These are phyloP conservation scores for Hemisphaericaspora nanyangensis DNA, from an alignment of 805 yeast species.

Conservation along the genomic window DNA sequence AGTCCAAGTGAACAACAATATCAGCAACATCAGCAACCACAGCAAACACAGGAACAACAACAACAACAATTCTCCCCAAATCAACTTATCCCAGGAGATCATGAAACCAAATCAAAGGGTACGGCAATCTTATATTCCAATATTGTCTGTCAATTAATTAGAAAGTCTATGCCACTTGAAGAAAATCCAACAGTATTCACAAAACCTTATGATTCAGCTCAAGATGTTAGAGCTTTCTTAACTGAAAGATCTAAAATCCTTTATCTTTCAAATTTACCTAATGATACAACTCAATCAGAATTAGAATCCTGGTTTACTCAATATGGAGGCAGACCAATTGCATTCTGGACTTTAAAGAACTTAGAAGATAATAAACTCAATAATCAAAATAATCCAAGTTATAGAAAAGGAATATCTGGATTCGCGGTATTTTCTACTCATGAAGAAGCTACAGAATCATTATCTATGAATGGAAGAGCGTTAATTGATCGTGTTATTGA, in stretches of 20 bases:
- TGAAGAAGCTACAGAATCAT: conserved; percentile 78
- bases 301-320: conserved; percentile 89
- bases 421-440: conserved; percentile 82
- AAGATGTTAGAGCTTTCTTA: conserved; percentile 65
- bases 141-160: conserved; percentile 44
- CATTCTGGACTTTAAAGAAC: conserved; percentile 83
- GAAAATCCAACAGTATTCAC: conserved; percentile 56
- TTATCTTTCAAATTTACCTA: conserved; percentile 74
- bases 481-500: conserved; percentile 74
- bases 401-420: conserved; percentile 49
- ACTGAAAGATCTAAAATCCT: conserved; percentile 75
- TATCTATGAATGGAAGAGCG: conserved; percentile 74
- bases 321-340: conserved; percentile 79
- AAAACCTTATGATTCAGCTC: conserved; percentile 71
- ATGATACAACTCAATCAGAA: conserved; percentile 86
- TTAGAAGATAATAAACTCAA: conserved; percentile 27
- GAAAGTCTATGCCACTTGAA: conserved; percentile 46
- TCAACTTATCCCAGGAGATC: conserved; percentile 13
- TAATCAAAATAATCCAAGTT: conserved; percentile 8
- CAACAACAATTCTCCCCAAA: neutral
- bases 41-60: neutral
- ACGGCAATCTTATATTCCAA: conserved; percentile 42
- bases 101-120: conserved; percentile 38
- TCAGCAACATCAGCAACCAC: neutral
- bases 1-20: conserved; percentile 1